phyloP scores from a whole-genome alignment of 2,329 filamentous ascomycete species.

The Diaporthe velutina region DNA sequence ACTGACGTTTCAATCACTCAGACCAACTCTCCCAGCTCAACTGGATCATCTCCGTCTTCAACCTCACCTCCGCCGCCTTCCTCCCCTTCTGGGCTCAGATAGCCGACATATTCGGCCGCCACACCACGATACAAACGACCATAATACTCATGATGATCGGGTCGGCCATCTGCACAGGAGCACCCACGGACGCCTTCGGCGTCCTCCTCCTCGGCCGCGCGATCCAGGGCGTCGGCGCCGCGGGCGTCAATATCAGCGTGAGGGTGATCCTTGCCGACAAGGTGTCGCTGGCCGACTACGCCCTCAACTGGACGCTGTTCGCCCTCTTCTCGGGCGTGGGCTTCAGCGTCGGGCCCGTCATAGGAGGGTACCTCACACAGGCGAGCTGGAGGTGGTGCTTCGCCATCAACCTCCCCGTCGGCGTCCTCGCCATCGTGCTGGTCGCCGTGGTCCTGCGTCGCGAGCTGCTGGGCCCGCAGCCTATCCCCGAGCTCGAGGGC shows the following conservation, averaged over 20 bases:
- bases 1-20: slow-evolving; percentile 42
- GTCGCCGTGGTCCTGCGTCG: slow-evolving; percentile 69
- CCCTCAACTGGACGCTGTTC: slow-evolving; percentile 73
- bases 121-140: slow-evolving; percentile 68
- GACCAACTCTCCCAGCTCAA: slow-evolving; percentile 70
- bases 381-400: slow-evolving; percentile 77
- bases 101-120: slow-evolving; percentile 74
- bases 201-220: slow-evolving; percentile 74
- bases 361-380: slow-evolving; percentile 69
- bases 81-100: slow-evolving; percentile 76
- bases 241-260: slow-evolving; percentile 72
- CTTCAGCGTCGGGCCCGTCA: slow-evolving; percentile 71
- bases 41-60: slow-evolving; percentile 79
- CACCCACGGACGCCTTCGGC: slow-evolving; percentile 65
- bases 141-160: slow-evolving; percentile 71
- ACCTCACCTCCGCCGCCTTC: slow-evolving; percentile 75
- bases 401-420: slow-evolving; percentile 71
- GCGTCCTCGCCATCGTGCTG: slow-evolving; percentile 62
- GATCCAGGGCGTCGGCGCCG: slow-evolving; percentile 72
- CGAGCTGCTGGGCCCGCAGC: slow-evolving; percentile 68
- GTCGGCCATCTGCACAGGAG: slow-evolving; percentile 71
- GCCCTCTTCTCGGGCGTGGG: slow-evolving; percentile 70
- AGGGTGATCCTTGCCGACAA: slow-evolving; percentile 75
- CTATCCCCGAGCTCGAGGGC: slow-evolving; percentile 58
- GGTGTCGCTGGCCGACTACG: slow-evolving; percentile 71